phyloP scores from a whole-genome alignment of 225 moss, liverwort and hornwort genomes.

The Sphagnum contortum region DNA sequence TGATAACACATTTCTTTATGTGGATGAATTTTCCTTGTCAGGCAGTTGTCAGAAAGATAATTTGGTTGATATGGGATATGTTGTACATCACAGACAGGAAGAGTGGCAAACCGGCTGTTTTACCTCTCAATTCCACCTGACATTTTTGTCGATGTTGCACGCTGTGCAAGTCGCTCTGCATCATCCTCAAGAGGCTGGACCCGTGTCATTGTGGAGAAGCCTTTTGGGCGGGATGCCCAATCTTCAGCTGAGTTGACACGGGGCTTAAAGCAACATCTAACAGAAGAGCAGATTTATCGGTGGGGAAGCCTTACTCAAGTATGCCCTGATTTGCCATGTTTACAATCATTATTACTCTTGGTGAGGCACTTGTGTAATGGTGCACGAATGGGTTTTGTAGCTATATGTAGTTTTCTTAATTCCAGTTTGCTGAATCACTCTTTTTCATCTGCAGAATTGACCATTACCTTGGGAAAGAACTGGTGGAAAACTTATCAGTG shows the following conservation, averaged over 20 bases:
- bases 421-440: constrained; percentile 38
- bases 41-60: too few relatives aligned
- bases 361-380: neutral
- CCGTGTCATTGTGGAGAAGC: constrained; percentile 91
- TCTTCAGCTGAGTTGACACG: constrained; percentile 78
- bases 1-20: neutral
- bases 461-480: constrained; percentile 93
- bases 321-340: too few relatives aligned
- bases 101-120: constrained; percentile 79
- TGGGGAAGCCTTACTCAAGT: constrained; percentile 6
- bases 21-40: too few relatives aligned
- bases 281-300: constrained; percentile 98
- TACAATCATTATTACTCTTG: too few relatives aligned
- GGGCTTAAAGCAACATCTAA: constrained; percentile 61
- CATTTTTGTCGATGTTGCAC: constrained; percentile 86
- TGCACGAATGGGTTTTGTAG: too few relatives aligned
- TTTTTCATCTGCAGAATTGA: constrained; percentile 85
- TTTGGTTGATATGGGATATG: neutral
- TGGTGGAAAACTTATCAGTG: constrained; percentile 88
- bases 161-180: constrained; percentile 71
- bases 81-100: constrained; percentile 33
- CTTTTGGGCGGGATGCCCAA: constrained; percentile 83
- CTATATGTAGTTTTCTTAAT: too few relatives aligned
- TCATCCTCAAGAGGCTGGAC: constrained; percentile 84
- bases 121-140: constrained; percentile 96